Evolutionary conservation across 345 rosid genomes (phyloP).

Genomic region (Clausena lansium): DNA sequence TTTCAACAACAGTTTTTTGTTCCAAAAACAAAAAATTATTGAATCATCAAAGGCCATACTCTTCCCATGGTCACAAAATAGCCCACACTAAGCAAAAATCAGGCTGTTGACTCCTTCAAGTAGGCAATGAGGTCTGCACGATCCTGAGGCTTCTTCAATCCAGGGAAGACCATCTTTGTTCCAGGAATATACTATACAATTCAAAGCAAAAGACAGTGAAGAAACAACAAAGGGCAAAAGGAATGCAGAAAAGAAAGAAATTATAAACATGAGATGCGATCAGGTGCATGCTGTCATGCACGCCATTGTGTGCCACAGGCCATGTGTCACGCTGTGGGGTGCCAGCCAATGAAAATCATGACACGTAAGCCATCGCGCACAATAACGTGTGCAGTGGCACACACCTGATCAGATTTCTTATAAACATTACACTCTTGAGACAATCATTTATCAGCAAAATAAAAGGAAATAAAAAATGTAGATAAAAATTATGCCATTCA

Average conservation of each 20-base stretch:
- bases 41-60: neutral
- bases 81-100: neutral
- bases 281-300: too few relatives aligned
- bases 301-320: too few relatives aligned
- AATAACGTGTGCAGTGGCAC: accelerated
- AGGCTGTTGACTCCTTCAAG: constrained; percentile 66
- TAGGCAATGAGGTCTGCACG: constrained; percentile 80
- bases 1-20: neutral
- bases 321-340: too few relatives aligned
- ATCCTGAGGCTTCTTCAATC: constrained; percentile 78
- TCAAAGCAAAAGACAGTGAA: neutral
- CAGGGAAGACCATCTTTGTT: constrained; percentile 86
- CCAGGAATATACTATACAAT: constrained; percentile 67
- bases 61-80: constrained; percentile 6
- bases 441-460: neutral
- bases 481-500: neutral
- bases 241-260: neutral
- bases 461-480: neutral
- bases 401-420: too few relatives aligned
- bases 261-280: too few relatives aligned
- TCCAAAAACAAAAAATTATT: neutral
- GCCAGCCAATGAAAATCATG: too few relatives aligned
- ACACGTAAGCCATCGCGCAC: too few relatives aligned
- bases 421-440: neutral
- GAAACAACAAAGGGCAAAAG: neutral